Evolutionary conservation across 2,329 filamentous ascomycete genomes (phyloP), one percentile per base, ranked within the genome.

Genomic region (Fusarium beomiforme): DNA sequence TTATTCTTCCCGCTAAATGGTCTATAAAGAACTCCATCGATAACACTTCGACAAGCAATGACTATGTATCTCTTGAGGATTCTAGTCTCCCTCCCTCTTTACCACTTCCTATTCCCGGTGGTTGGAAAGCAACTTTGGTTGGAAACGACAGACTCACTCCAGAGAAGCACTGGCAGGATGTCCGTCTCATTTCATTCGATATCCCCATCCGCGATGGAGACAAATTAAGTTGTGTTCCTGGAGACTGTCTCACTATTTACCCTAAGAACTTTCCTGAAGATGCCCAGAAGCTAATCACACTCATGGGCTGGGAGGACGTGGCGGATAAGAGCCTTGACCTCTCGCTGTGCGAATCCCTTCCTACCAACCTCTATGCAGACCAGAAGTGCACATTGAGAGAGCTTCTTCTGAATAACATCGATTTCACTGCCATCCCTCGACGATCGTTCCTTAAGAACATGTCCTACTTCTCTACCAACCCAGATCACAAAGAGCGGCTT

Each of bases 401-500:
- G 43, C 87, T 99, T 2, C 85, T 99, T 8, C 91, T 90, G 6
- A 90, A 97, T 78, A 93, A 95, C 74, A 86, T 98, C 21, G 96
- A 99, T 80, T 92, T 99, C 71, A 94, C 92, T 63, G 91, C 94
- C 6, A 95, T 98, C 49, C 96, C 96, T 0, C 91, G 93, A 5
- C 91, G 96, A 41, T 92, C 89, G 4, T 98, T 99, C 83, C 94
- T 99, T 77, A 87, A 91, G 16, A 86, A 90, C 23, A 89, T 98
- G 59, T 89, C 92, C 1, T 90, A 94, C 78, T 94, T 94, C 76
- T 92, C 94, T 4, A 81, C 84, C 1, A 88, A 97, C 75, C 79
- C 84, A 4, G 89, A 90, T 75, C 95, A 99, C 76, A 90, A 89
- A 74, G 92, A 96, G 67, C 90, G 95, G 4, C 87, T 99, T 0